Base-by-base conservation (phyloP, 2,329 filamentous ascomycete genomes). In the Hypoxylon sp. region DNA sequence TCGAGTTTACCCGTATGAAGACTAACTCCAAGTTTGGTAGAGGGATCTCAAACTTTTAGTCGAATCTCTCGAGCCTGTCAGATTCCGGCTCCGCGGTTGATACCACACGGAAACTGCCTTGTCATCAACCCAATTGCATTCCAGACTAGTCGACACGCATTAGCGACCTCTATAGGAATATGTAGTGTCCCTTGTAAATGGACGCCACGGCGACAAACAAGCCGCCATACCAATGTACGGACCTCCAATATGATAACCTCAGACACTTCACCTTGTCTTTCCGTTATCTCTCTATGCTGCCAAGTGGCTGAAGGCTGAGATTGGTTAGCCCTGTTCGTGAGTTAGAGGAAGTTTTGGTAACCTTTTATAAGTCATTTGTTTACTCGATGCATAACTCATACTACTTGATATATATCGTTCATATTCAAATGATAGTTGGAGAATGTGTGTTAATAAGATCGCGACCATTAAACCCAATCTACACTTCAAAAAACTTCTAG, bases 191-290 rank as follows among this genome's bases (percentile, higher is more conserved):
- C 50, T 48, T 57, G 54, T 11, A 63, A 17, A 24, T 9, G 33
- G 50, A 10, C 51, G 59, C 59, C 66, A 59, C 59, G 26, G 63
- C 39, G 66, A 54, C 46, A 66, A 63, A 26, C 33, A 60, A 22
- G 53, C 66, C 58, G 60, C 55, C 44, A 63, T 37, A 19, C n/a
- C 29, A 13, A 39, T 14, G 37, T n/a, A 47, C 13, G n/a, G 51
- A 35, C 48, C 57, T 53, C 19, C 29, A 39, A 51, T 65, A 42
- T 64, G 53, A 59, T 59, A 46, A 26, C 46, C 26, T 61, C 37
- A n/a, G 17, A n/a, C 31, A 35, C 48, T 42, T 53, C 48, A 35
- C 35, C 24, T 26, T 26, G n/a, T 52, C 22, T 42, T 31, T 26
- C 59, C 44, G 14, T 4, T 31, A 31, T 31, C 50, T 31, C 46